Evolutionary conservation across 352 stramenopile genomes (phyloP).

Genomic region (Lagenidium giganteum): DNA sequence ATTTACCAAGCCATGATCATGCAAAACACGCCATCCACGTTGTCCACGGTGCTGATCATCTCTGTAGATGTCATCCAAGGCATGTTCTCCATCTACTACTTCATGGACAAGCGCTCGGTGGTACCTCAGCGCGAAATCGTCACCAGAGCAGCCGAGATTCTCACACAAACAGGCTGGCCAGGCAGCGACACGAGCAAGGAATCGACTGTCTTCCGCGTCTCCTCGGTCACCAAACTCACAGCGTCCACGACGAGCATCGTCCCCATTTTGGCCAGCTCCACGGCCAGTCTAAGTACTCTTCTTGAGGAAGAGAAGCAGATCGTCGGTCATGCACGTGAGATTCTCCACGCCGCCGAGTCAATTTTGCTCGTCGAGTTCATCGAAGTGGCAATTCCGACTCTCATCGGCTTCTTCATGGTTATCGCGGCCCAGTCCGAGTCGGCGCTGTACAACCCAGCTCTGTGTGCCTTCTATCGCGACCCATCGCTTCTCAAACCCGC

Average conservation of each 20-base stretch:
- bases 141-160: background rate
- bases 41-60: conserved; percentile 8
- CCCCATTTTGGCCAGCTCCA: too few species aligned
- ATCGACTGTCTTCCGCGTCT: too few species aligned
- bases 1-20: conserved; percentile 19
- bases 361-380: conserved; percentile 19
- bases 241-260: too few species aligned
- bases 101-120: conserved; percentile 10
- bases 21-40: conserved; percentile 7
- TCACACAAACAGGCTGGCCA: too few species aligned
- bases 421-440: conserved; percentile 2
- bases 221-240: too few species aligned
- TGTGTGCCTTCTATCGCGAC: conserved; percentile 1
- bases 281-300: too few species aligned
- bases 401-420: conserved; percentile 5
- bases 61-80: conserved; percentile 8
- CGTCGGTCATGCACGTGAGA: background rate
- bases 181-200: too few species aligned
- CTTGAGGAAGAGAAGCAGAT: background rate
- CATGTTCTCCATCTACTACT: conserved; percentile 3
- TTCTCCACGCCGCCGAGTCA: conserved; percentile 5
- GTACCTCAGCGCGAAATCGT: background rate
- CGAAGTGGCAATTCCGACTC: conserved; percentile 7
- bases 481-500: background rate
- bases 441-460: conserved; percentile 4